These are phyloP conservation scores for Calocybe indica DNA, from an alignment of 768 basidiomycete genomes.

Conservation along the genomic window DNA sequence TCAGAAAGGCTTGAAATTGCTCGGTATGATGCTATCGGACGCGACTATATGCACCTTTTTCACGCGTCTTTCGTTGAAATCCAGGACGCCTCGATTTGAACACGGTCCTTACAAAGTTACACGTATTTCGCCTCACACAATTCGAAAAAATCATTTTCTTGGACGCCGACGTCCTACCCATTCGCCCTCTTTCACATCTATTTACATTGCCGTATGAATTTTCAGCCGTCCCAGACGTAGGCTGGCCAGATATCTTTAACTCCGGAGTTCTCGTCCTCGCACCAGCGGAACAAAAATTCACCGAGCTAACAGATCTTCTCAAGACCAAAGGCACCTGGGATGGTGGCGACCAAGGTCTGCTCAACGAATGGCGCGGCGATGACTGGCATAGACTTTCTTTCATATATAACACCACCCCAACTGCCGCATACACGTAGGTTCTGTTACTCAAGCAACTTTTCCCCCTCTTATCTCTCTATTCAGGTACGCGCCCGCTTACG, in stretches of 20 bases:
- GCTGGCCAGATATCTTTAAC: constrained; percentile 99
- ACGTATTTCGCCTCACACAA: constrained; percentile 87
- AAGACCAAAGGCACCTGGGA: constrained; percentile 87
- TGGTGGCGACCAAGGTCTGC: constrained; percentile 96
- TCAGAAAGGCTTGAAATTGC: constrained; percentile 60
- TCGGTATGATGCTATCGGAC: constrained; percentile 55
- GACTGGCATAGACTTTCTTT: constrained; percentile 95
- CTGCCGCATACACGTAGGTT: constrained; percentile 91
- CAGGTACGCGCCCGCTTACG: constrained; percentile 95
- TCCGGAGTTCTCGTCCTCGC: constrained; percentile 89
- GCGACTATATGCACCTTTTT: neutral
- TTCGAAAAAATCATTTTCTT: constrained; percentile 86
- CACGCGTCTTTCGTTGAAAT: no score
- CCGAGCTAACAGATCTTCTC: constrained; percentile 62
- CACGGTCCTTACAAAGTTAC: constrained; percentile 93
- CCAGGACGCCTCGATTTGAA: constrained; percentile 91
- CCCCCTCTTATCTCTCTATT: constrained; percentile 8
- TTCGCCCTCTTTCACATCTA: constrained; percentile 88
- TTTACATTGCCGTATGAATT: constrained; percentile 80
- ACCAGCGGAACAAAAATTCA: constrained; percentile 81
- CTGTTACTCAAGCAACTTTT: constrained; percentile 17
- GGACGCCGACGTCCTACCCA: constrained; percentile 87
- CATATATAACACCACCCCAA: constrained; percentile 97
- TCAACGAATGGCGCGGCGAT: constrained; percentile 89
- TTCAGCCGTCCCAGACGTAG: constrained; percentile 92